These are phyloP conservation scores for Cupressus sempervirens DNA, from an alignment of 75 land plant genomes.

Conservation along the genomic window DNA sequence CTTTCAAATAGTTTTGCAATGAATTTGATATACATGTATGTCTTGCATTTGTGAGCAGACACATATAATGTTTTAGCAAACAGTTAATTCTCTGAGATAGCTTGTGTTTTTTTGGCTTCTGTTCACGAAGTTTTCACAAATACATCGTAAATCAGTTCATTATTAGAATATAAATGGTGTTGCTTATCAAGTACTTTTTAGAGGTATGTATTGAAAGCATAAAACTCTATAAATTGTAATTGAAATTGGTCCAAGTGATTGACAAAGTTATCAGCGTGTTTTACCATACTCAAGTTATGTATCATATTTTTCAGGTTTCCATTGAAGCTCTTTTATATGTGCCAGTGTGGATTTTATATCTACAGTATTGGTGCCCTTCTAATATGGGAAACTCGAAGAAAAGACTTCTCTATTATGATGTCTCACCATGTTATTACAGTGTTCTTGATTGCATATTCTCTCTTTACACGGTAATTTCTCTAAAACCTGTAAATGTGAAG, in stretches of 20 bases:
- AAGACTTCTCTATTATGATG: slow-evolving; percentile 95
- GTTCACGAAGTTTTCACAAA: neutral
- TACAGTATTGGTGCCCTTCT: slow-evolving; percentile 89
- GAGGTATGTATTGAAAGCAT: neutral
- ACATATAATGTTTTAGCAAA: neutral
- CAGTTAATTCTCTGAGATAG: neutral
- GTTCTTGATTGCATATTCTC: slow-evolving; percentile 67
- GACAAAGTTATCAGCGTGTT: neutral
- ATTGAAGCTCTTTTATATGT: slow-evolving; percentile 76
- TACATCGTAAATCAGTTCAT: neutral
- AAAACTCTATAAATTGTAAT: neutral
- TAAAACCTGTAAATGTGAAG: neutral
- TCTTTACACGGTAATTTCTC: slow-evolving; percentile 60
- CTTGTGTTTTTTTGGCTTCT: neutral
- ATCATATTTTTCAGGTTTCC: slow-evolving; percentile 45
- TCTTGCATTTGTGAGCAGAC: neutral
- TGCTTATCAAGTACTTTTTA: neutral
- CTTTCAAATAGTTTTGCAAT: neutral
- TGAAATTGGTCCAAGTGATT: too few species aligned
- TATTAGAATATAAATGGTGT: neutral
- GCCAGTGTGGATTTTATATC: slow-evolving; percentile 91
- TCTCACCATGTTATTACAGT: slow-evolving; percentile 91
- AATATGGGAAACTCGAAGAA: slow-evolving; percentile 94
- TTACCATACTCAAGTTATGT: neutral
- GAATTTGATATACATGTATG: neutral